Conservation (phyloP, 495 filamentous ascomycete genomes). For the Xylaria telfairii region DNA sequence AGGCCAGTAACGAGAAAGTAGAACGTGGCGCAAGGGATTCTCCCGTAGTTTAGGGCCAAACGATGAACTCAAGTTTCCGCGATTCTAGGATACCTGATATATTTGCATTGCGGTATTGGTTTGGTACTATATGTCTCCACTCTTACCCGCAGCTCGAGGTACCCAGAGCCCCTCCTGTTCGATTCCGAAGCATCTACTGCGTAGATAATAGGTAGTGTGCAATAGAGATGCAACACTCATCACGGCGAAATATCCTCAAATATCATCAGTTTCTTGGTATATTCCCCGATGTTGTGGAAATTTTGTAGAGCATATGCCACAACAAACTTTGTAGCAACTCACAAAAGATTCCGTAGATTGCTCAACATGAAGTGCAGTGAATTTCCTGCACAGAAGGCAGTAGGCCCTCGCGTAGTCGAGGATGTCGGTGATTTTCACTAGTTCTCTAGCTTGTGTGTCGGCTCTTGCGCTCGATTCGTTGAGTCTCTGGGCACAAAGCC, state of each 20-base stretch:
- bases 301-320: not conserved
- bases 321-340: not conserved
- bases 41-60: not conserved
- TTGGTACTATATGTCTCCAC: not conserved
- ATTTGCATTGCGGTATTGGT: not conserved
- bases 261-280: not conserved
- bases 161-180: not conserved
- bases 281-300: too few species aligned
- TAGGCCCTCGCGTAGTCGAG: fast-evolving
- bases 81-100: not conserved
- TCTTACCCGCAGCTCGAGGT: not conserved
- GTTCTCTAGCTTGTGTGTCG: not conserved
- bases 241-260: not conserved
- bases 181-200: too few species aligned
- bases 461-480: not conserved
- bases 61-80: not conserved
- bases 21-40: not conserved
- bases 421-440: not conserved
- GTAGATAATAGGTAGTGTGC: not conserved
- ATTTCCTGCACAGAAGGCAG: too few species aligned
- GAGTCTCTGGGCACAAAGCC: not conserved
- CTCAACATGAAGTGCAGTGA: not conserved
- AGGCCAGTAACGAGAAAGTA: not conserved
- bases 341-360: not conserved
- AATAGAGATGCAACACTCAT: not conserved